Percentiles rank a stretch among this genome's conserved stretches.
Evolutionary conservation across 805 yeast genomes (phyloP).

Genomic region (Metschnikowia proteae): DNA sequence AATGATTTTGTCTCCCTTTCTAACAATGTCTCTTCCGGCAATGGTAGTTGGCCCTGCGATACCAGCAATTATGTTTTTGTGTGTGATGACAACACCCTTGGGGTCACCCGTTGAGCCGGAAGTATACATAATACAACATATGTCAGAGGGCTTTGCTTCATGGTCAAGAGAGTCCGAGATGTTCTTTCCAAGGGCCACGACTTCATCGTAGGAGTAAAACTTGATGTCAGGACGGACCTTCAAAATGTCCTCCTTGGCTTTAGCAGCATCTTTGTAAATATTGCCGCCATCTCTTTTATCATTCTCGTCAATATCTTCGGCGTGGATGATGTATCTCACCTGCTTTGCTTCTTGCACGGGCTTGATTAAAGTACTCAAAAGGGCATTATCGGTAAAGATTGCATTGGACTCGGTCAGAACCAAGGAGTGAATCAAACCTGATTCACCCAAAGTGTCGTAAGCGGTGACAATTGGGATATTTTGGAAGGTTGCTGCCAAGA

Average conservation of each 20-base stretch:
- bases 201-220: conserved; percentile 62
- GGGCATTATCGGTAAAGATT: conserved; percentile 77
- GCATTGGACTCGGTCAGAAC: conserved; percentile 75
- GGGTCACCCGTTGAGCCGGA: conserved; percentile 86
- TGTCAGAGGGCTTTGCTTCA: conserved; percentile 54
- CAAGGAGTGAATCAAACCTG: conserved; percentile 81
- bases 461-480: conserved; percentile 89
- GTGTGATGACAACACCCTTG: conserved; percentile 73
- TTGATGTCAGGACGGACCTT: conserved; percentile 74
- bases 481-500: conserved; percentile 73
- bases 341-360: conserved; percentile 64
- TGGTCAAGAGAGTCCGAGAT: conserved; percentile 27
- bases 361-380: conserved; percentile 60
- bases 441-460: conserved; percentile 90
- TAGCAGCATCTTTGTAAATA: conserved; percentile 52
- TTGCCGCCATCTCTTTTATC: conserved; percentile 65
- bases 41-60: conserved; percentile 73
- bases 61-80: conserved; percentile 74
- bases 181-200: conserved; percentile 58
- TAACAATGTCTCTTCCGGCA: conserved; percentile 51
- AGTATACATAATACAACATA: conserved; percentile 80
- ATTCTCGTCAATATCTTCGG: conserved; percentile 55
- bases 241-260: conserved; percentile 56
- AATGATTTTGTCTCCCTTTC: conserved; percentile 64
- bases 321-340: conserved; percentile 68